Conservation (phyloP, 225 moss, liverwort and hornwort genomes). For the Anthoceros angustus region DNA sequence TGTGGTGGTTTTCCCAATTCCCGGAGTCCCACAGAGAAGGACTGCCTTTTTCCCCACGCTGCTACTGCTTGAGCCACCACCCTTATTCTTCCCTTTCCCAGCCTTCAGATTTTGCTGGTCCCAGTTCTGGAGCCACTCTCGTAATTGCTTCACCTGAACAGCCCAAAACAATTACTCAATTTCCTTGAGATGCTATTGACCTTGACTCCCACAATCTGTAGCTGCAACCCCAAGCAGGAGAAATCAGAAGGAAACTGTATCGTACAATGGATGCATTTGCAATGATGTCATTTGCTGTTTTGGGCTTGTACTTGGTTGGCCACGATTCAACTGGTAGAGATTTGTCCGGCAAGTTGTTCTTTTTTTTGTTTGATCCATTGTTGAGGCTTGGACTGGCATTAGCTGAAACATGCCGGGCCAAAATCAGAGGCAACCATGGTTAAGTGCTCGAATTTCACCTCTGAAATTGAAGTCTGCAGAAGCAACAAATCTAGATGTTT, state of each 20-base stretch:
- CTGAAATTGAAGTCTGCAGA: too few species aligned
- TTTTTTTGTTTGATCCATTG: constrained; percentile 29
- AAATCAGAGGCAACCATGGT: neutral
- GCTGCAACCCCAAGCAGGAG: neutral
- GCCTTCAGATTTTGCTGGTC: constrained; percentile 30
- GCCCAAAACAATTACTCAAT: neutral
- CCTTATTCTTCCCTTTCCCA: constrained; percentile 45
- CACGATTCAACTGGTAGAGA: constrained; percentile 53
- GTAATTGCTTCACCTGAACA: constrained; percentile 69
- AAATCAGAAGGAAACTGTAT: constrained; percentile 1
- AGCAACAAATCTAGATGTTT: neutral
- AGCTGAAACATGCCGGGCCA: neutral
- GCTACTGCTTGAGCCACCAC: constrained; percentile 28
- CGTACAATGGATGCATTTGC: constrained; percentile 82
- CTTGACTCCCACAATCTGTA: neutral
- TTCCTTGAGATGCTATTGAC: neutral
- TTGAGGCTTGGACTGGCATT: constrained; percentile 8
- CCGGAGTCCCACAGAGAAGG: constrained; percentile 78
- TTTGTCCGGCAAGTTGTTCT: constrained; percentile 4
- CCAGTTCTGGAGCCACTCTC: constrained; percentile 82
- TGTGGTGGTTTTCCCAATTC: constrained; percentile 94
- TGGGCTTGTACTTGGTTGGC: constrained; percentile 82
- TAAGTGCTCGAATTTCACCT: too few species aligned
- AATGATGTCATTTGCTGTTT: constrained; percentile 59
- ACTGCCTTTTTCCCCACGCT: constrained; percentile 73